Evolutionary conservation across 140 eudicot genomes (phyloP).

Genomic region (Bidens hawaiensis): DNA sequence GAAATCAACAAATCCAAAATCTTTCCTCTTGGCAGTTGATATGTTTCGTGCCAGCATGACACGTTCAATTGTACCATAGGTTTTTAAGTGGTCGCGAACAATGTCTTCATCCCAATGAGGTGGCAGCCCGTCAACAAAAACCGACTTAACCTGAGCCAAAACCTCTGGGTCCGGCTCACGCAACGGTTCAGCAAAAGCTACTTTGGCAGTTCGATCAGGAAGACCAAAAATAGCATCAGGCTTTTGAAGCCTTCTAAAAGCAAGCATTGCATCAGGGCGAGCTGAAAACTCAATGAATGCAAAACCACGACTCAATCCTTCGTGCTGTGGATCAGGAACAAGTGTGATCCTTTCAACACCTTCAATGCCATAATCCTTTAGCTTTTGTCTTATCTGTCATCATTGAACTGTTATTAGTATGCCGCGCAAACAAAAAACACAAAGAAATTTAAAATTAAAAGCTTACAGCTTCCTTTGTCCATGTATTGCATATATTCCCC

Average conservation of each 20-base stretch:
- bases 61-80: conserved; percentile 57
- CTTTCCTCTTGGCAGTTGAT: conserved; percentile 78
- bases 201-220: conserved; percentile 74
- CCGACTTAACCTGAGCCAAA: conserved; percentile 72
- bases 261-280: conserved; percentile 75
- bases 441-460: neutral
- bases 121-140: conserved; percentile 79
- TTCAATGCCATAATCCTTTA: conserved; percentile 54
- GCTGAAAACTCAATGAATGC: conserved; percentile 72
- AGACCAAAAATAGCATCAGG: conserved; percentile 74
- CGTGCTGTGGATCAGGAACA: conserved; percentile 55
- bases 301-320: conserved; percentile 78
- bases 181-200: conserved; percentile 83
- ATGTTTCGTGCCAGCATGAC: conserved; percentile 66
- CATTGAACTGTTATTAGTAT: conserved; percentile 13
- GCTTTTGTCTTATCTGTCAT: conserved; percentile 58
- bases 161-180: conserved; percentile 75
- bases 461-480: conserved; percentile 86
- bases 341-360: conserved; percentile 60
- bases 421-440: neutral
- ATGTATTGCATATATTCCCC: conserved; percentile 90
- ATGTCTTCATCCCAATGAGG: conserved; percentile 78
- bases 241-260: conserved; percentile 77
- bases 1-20: conserved; percentile 80
- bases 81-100: conserved; percentile 48